These are phyloP conservation scores for Lentinula lateritia DNA, from an alignment of 768 basidiomycete species.

Conservation along the genomic window DNA sequence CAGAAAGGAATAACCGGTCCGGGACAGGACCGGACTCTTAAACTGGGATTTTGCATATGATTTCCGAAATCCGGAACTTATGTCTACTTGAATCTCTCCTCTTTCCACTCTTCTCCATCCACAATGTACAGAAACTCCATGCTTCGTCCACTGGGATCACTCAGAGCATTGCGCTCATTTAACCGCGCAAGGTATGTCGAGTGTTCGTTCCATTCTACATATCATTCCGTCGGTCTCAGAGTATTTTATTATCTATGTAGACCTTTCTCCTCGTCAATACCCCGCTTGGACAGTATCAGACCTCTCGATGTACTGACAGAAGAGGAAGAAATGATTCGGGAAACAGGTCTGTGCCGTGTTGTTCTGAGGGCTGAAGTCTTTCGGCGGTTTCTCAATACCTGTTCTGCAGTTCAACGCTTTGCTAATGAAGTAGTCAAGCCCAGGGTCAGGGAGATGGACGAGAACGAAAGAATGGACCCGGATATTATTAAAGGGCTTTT, in stretches of 20 bases:
- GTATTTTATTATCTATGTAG: neutral
- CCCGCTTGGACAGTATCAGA: slow-evolving; percentile 24
- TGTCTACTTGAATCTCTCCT: neutral
- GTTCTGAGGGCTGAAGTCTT: too few species aligned
- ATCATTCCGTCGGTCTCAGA: too few species aligned
- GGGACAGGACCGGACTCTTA: neutral
- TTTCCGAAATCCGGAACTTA: neutral
- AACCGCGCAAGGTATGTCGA: neutral
- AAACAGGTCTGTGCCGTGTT: slow-evolving; percentile 57
- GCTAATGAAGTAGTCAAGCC: slow-evolving; percentile 86
- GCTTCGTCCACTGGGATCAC: neutral
- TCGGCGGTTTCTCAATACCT: neutral
- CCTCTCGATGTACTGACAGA: slow-evolving; percentile 86
- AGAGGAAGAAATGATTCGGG: slow-evolving; percentile 91
- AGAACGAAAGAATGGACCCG: slow-evolving; percentile 92
- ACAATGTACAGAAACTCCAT: slow-evolving; percentile 6
- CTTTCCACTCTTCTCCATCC: neutral
- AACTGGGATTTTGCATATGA: neutral
- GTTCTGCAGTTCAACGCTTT: slow-evolving; percentile 71
- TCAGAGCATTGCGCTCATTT: neutral
- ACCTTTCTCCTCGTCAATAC: slow-evolving; percentile 1
- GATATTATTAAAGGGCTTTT: slow-evolving; percentile 82
- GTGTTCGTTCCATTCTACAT: too few species aligned
- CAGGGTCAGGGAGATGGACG: slow-evolving; percentile 96
- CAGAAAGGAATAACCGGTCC: neutral